A percentile compares a stretch with the other conserved stretches of the same genome.
Evolutionary conservation across 495 filamentous ascomycete genomes (phyloP).

Genomic region (Daldinia loculata): DNA sequence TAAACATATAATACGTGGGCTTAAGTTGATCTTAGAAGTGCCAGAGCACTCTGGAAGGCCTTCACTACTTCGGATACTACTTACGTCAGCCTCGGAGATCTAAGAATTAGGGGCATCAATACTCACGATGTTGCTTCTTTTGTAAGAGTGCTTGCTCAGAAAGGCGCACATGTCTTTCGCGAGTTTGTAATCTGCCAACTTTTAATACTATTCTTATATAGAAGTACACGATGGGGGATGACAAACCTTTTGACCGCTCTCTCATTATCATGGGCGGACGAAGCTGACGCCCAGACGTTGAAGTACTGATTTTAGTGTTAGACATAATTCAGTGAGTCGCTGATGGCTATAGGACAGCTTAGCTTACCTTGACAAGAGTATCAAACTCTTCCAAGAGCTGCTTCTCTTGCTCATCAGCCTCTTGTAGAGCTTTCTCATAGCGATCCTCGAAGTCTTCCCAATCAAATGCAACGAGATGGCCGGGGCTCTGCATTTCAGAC

Average conservation of each 20-base stretch:
- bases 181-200: slow-evolving; percentile 68
- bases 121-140: slow-evolving; percentile 79
- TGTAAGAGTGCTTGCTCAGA: slow-evolving; percentile 71
- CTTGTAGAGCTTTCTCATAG: slow-evolving; percentile 67
- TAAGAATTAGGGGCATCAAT: neutral
- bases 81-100: slow-evolving; percentile 5
- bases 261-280: slow-evolving; percentile 71
- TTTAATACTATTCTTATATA: slow-evolving; percentile 2
- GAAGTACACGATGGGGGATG: neutral
- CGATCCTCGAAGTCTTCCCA: slow-evolving; percentile 74
- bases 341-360: neutral
- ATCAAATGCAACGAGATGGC: slow-evolving; percentile 61
- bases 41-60: slow-evolving; percentile 81
- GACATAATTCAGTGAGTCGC: slow-evolving; percentile 29
- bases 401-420: slow-evolving; percentile 67
- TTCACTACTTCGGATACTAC: slow-evolving; percentile 78
- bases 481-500: slow-evolving; percentile 53
- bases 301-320: slow-evolving; percentile 63
- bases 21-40: slow-evolving; percentile 61
- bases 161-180: slow-evolving; percentile 75
- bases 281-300: slow-evolving; percentile 71
- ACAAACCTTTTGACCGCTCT: slow-evolving; percentile 68
- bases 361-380: slow-evolving; percentile 66
- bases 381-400: slow-evolving; percentile 69
- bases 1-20: neutral